A percentile compares a stretch with the other conserved stretches of the same genome.
These are phyloP conservation scores for Sclerotinia glacialis DNA, from an alignment of 2,329 filamentous ascomycete genomes.

Conservation along the genomic window DNA sequence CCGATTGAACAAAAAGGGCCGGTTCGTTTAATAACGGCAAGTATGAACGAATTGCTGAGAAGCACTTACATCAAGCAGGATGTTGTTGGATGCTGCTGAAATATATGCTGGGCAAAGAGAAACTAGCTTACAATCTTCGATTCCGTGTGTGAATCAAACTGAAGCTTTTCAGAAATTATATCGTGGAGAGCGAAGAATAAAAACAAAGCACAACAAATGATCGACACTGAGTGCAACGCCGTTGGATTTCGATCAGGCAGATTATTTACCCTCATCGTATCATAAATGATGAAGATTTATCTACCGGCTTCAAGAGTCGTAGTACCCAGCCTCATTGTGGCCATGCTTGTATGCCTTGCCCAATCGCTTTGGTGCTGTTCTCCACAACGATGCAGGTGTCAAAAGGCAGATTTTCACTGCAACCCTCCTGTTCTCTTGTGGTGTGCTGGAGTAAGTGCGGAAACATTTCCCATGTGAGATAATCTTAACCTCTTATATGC, in stretches of 20 bases:
- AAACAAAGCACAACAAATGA: neutral
- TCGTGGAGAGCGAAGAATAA: neutral
- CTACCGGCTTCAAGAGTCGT: neutral
- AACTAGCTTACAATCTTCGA: neutral
- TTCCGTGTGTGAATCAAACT: neutral
- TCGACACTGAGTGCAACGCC: constrained; percentile 8
- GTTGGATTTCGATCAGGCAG: constrained; percentile 5
- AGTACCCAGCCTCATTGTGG: constrained; percentile 17
- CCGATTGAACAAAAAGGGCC: constrained; percentile 16
- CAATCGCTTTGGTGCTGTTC: neutral
- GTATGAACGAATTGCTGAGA: constrained; percentile 1
- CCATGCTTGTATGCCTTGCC: constrained; percentile 8
- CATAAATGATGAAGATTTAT: constrained; percentile 13
- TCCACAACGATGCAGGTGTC: constrained; percentile 18
- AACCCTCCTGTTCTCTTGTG: neutral
- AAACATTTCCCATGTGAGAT: constrained; percentile 3
- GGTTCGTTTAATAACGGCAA: constrained; percentile 11
- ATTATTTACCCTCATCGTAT: constrained; percentile 10
- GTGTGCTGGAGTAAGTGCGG: constrained; percentile 7
- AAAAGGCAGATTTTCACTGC: constrained; percentile 7
- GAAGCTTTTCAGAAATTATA: constrained; percentile 9
- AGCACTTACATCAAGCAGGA: neutral
- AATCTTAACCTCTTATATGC: constrained; percentile 15
- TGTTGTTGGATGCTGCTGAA: neutral
- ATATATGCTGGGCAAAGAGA: constrained; percentile 9